Conservation (phyloP, 116 monocot species). For the Thalassia testudinum region DNA sequence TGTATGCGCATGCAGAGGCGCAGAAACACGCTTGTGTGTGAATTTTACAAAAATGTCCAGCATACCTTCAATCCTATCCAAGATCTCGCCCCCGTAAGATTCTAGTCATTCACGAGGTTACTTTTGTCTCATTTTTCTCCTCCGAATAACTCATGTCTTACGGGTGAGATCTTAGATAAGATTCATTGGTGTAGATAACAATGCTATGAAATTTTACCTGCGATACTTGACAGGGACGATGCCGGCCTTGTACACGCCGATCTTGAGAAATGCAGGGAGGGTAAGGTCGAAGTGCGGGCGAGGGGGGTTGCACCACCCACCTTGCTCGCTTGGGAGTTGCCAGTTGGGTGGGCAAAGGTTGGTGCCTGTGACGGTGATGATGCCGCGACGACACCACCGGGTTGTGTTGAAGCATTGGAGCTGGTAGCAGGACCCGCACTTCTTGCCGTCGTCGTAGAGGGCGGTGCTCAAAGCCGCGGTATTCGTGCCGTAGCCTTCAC, state of each 20-base stretch:
- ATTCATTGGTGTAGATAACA: too few relatives aligned
- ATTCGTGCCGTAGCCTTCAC: slow-evolving; percentile 40
- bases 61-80: too few relatives aligned
- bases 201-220: slow-evolving; percentile 2
- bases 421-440: slow-evolving; percentile 63
- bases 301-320: slow-evolving; percentile 52
- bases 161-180: too few relatives aligned
- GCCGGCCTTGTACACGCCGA: slow-evolving; percentile 33
- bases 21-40: too few relatives aligned
- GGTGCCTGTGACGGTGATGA: slow-evolving; percentile 44
- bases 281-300: slow-evolving; percentile 44
- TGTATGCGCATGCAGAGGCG: too few relatives aligned
- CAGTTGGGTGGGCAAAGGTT: slow-evolving; percentile 53
- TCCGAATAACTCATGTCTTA: too few relatives aligned
- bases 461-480: slow-evolving; percentile 64
- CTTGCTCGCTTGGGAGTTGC: slow-evolving; percentile 27
- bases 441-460: slow-evolving; percentile 44
- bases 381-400: slow-evolving; percentile 24
- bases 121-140: too few relatives aligned
- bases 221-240: slow-evolving; percentile 31
- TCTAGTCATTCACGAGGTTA: too few relatives aligned
- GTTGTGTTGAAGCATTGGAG: slow-evolving; percentile 31
- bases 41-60: too few relatives aligned
- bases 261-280: slow-evolving; percentile 39
- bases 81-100: too few relatives aligned